Percentiles rank a stretch among this genome's conserved stretches.
These are phyloP conservation scores for Haberlea rhodopensis DNA, from an alignment of 257 asterid genomes.

Conservation along the genomic window DNA sequence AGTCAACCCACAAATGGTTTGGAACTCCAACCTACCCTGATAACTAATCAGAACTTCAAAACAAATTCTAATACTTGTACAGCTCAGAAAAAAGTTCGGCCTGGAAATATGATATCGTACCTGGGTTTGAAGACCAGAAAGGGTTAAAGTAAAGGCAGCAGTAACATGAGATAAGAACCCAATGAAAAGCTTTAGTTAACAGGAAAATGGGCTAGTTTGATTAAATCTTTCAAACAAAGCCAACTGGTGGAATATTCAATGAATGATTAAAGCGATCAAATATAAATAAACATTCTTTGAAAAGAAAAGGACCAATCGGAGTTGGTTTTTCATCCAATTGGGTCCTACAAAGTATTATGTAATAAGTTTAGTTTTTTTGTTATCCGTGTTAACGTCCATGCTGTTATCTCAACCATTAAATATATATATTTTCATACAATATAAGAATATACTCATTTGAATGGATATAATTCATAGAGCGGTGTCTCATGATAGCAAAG, in stretches of 20 bases:
- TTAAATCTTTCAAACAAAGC: conserved; percentile 5
- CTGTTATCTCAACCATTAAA: too few relatives aligned
- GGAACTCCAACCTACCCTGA: conserved; percentile 8
- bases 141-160: conserved; percentile 1
- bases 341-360: background rate
- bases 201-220: background rate
- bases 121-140: background rate
- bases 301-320: background rate
- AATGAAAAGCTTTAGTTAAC: conserved; percentile 12
- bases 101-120: background rate
- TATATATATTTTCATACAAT: too few relatives aligned
- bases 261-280: background rate
- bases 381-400: too few relatives aligned
- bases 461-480: too few relatives aligned
- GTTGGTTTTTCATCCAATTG: conserved; percentile 3
- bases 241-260: conserved; percentile 35
- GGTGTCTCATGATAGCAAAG: too few relatives aligned
- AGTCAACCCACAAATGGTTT: conserved; percentile 1
- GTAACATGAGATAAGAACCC: background rate
- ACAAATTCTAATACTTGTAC: conserved; percentile 5
- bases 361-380: too few relatives aligned
- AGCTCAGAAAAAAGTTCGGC: conserved; percentile 7
- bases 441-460: too few relatives aligned
- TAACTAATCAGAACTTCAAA: conserved; percentile 16
- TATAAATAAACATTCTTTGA: background rate